Evolutionary conservation across 202 grass and related monocot genomes (phyloP), one percentile per base, ranked within the genome.

Genomic region (Hordeum pubiflorum): DNA sequence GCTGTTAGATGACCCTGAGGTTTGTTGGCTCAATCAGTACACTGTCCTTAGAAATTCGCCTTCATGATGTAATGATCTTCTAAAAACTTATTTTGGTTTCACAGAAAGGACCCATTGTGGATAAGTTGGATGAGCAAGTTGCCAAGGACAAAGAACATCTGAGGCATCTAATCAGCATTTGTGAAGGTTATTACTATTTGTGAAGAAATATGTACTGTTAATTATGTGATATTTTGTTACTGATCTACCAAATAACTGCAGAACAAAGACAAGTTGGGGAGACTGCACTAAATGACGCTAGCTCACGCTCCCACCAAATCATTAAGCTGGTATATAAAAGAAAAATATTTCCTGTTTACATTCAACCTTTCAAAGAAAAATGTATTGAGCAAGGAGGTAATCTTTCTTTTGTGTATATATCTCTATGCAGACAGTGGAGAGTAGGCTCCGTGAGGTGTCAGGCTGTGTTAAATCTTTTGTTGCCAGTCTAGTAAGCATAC

Each of bases 241-340:
- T 6, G 43, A 34, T 11, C 17, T n/a, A 31, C 44, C 27, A 62
- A 88, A 78, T 81, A 55, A 69, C 12, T 82, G 69, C 90, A 99
- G 96, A 88, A 81, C 92, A 99, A 96, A 99, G 92, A 78, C 96
- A 99, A 69, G 92, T 99, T 60, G 96, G 92, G 62, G 96, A 99
- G 87, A 99, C 96, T n/a, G 96, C 92, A 74, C 82, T 94, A 68
- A 99, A 99, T 85, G 90, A 95, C 58, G 91, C 79, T 69, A 99
- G 96, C 72, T 99, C 96, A 79, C 87, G 92, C 50, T 99, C 96
- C 31, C 96, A 99, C 81, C 96, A 99, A 93, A 99, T 99, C 86
- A 99, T 99, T 87, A 93, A 92, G 84, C 92, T 99, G 89, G 96
- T 99, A 90, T 72, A 20, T 75, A 20, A 75, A 20, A 66, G 55